A percentile compares a stretch with the other conserved stretches of the same genome.
phyloP scores from a whole-genome alignment of 179 eudicot species.

The Nepenthes alata region DNA sequence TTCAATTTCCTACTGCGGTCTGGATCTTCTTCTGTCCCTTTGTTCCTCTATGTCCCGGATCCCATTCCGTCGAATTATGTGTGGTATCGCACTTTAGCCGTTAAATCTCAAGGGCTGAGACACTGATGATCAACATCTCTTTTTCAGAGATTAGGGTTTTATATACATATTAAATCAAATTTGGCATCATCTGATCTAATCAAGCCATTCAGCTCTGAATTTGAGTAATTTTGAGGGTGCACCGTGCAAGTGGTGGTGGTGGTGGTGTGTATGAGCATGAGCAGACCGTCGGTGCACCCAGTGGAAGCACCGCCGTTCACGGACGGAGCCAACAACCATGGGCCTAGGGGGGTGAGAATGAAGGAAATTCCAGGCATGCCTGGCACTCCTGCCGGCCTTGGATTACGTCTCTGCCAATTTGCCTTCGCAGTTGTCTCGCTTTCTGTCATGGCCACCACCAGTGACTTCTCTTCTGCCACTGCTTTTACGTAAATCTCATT shows the following conservation, averaged over 20 bases:
- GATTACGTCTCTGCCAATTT: slow-evolving; percentile 48
- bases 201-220: too few species aligned
- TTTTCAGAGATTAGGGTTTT: too few species aligned
- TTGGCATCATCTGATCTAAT: too few species aligned
- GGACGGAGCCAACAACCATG: slow-evolving; percentile 17
- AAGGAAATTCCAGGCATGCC: slow-evolving; percentile 65
- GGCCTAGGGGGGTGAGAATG: slow-evolving; percentile 41
- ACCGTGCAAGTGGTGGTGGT: neutral
- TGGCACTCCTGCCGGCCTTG: slow-evolving; percentile 49
- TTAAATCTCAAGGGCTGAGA: too few species aligned
- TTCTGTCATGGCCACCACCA: slow-evolving; percentile 51
- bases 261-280: slow-evolving; percentile 21
- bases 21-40: too few species aligned
- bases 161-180: too few species aligned
- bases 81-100: too few species aligned
- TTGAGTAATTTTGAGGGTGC: neutral
- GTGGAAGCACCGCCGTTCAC: slow-evolving; percentile 46
- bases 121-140: too few species aligned
- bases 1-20: too few species aligned
- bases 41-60: too few species aligned
- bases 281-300: slow-evolving; percentile 74
- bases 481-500: slow-evolving; percentile 27
- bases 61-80: too few species aligned
- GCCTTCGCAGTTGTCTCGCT: slow-evolving; percentile 42
- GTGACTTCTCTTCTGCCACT: slow-evolving; percentile 64